Base-by-base conservation (phyloP, 306 rosid species). In the Prunus mume region DNA sequence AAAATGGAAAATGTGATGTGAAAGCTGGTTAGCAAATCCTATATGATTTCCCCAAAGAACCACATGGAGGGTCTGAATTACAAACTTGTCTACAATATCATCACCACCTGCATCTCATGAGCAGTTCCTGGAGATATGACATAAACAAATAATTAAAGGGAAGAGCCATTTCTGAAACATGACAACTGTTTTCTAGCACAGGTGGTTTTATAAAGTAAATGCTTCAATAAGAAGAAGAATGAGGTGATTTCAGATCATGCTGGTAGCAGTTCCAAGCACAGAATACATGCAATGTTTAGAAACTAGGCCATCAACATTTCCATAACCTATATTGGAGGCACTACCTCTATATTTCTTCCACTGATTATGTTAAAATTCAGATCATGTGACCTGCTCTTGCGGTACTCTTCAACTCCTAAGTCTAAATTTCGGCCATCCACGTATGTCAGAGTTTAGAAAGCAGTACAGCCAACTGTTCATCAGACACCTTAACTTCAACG, bases 401-500 rank as follows among this genome's bases (percentile, higher is more conserved):
- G 22, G 56, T n/a, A 34, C 9, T 19, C 28, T 30, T 70, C 25
- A 51, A 51, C 28, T 70, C 22, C 41, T 18, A 28, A 25, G 10
- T 3, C 27, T 24, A 52, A 5, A 55, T 14, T 4, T 52, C 6
- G 49, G 46, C 41, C n/a, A 65, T 56, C 43, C 67, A 15, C 13
- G 0, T 2, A 18, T 55, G 3, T 57, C 86, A 90, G 47, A 88
- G 82, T 61, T 82, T 87, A 85, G 91, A 86, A 38, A 94, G 89
- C 78, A 90, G 78, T 27, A 85, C 8, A 13, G 97, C 97, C 47
- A 94, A 83, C 75, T 92, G 87, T 72, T 92, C 92, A 61, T 92
- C 95, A 68, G 96, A 81, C 70, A 92, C 86, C 84, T 89, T 85
- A 67, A 85, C 93, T 81, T 94, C 97, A 30, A 73, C 14, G 80